phyloP scores from a whole-genome alignment of 768 basidiomycete species.

The Dacryopinax spathularia region DNA sequence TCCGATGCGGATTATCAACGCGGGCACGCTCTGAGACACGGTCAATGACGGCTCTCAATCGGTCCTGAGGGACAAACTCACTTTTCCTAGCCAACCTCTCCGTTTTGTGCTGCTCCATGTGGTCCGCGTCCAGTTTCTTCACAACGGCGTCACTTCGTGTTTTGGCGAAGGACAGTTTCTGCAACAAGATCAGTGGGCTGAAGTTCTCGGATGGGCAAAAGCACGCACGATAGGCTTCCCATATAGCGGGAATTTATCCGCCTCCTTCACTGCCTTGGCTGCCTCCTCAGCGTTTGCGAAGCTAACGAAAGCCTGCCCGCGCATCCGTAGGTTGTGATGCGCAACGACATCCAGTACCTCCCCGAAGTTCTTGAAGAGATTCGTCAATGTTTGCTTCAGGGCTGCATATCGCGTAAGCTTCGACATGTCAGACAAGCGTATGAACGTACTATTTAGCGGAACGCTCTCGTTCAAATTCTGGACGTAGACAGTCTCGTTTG shows the following conservation, averaged over 20 bases:
- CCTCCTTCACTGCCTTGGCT: slow-evolving; percentile 79
- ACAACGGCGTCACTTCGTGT: slow-evolving; percentile 85
- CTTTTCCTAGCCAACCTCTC: slow-evolving; percentile 72
- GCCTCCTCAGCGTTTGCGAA: slow-evolving; percentile 74
- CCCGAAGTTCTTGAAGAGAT: slow-evolving; percentile 86
- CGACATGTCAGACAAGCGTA: background rate
- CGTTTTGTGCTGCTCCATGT: slow-evolving; percentile 62
- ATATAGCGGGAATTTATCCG: slow-evolving; percentile 85
- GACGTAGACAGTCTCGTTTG: slow-evolving; percentile 27
- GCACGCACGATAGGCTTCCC: slow-evolving; percentile 94
- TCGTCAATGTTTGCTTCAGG: slow-evolving; percentile 72
- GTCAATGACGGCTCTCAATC: background rate
- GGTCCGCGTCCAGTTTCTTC: slow-evolving; percentile 49
- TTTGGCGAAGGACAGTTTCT: slow-evolving; percentile 93
- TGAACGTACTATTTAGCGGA: slow-evolving; percentile 21
- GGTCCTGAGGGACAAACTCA: slow-evolving; percentile 25
- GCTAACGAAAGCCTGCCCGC: slow-evolving; percentile 95
- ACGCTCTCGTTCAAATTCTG: slow-evolving; percentile 34
- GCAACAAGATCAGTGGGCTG: slow-evolving; percentile 4
- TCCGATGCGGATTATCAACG: slow-evolving; percentile 78
- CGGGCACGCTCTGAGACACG: slow-evolving; percentile 50
- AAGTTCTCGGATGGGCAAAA: slow-evolving; percentile 13
- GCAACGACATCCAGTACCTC: slow-evolving; percentile 91
- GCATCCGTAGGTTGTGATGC: slow-evolving; percentile 88
- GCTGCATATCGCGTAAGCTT: slow-evolving; percentile 32